Evolutionary conservation across 306 rosid genomes (phyloP).

Genomic region (Cicer arietinum): DNA sequence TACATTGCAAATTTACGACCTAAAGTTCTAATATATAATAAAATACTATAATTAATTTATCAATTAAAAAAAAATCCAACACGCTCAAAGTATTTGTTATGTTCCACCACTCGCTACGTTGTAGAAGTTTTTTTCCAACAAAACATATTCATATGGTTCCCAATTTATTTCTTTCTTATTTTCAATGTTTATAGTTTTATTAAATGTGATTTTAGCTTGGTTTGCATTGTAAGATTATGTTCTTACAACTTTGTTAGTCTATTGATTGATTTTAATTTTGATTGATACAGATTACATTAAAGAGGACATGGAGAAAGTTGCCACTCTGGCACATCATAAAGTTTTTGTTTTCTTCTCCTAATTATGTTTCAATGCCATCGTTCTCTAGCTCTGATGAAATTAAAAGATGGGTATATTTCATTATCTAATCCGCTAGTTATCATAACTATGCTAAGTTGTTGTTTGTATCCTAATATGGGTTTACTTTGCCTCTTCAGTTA

Average conservation of each 20-base stretch:
- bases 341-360: slow-evolving; percentile 59
- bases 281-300: slow-evolving; percentile 70
- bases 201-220: slow-evolving; percentile 20
- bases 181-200: slow-evolving; percentile 11
- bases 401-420: slow-evolving; percentile 63
- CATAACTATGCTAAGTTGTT: slow-evolving; percentile 6
- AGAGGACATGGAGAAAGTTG: slow-evolving; percentile 92
- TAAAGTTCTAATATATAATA: no score
- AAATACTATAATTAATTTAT: no score
- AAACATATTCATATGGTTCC: no score
- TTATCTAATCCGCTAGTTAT: slow-evolving; percentile 15
- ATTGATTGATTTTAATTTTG: slow-evolving; percentile 40
- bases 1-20: no score
- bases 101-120: no score
- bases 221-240: neutral
- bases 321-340: slow-evolving; percentile 87
- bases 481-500: slow-evolving; percentile 59
- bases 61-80: no score
- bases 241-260: slow-evolving; percentile 11
- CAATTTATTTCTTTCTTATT: neutral
- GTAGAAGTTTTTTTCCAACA: no score
- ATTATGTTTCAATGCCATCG: slow-evolving; percentile 61
- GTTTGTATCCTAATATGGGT: slow-evolving; percentile 35
- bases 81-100: no score
- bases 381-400: slow-evolving; percentile 75